phyloP scores from a whole-genome alignment of 768 basidiomycete genomes.

The Thelephora ganbajun region DNA sequence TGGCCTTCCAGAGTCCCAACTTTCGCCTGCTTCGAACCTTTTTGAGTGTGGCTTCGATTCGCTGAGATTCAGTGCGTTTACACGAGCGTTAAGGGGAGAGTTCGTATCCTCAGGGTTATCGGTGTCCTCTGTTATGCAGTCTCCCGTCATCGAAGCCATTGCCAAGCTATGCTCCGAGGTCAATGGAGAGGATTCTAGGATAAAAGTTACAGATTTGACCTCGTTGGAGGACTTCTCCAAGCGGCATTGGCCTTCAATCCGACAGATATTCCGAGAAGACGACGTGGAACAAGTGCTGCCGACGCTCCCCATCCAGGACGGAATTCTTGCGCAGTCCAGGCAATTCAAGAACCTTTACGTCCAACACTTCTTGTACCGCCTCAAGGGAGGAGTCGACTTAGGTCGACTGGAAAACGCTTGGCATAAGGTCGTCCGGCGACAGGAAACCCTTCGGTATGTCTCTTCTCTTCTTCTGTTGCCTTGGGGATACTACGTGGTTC shows the following conservation, averaged over 20 bases:
- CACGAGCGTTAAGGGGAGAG: slow-evolving; percentile 11
- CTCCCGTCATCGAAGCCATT: slow-evolving; percentile 12
- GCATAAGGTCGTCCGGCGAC: slow-evolving; percentile 14
- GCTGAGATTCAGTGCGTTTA: slow-evolving; percentile 13
- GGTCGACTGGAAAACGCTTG: slow-evolving; percentile 20
- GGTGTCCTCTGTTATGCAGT: slow-evolving; percentile 19
- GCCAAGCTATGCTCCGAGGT: slow-evolving; percentile 5
- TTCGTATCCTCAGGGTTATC: slow-evolving; percentile 9
- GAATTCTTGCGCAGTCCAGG: slow-evolving; percentile 28
- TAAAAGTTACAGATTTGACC: not conserved
- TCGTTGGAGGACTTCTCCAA: slow-evolving; percentile 2
- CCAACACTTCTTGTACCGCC: slow-evolving; percentile 26
- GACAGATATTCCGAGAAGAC: slow-evolving; percentile 1
- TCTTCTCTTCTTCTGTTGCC: not conserved
- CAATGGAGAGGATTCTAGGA: not conserved
- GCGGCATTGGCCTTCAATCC: slow-evolving; percentile 1
- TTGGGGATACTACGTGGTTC: not conserved
- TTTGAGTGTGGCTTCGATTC: slow-evolving; percentile 23
- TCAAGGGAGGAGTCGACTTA: slow-evolving; percentile 12
- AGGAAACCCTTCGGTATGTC: slow-evolving; percentile 17
- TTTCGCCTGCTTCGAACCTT: slow-evolving; percentile 12
- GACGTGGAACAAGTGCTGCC: slow-evolving; percentile 18
- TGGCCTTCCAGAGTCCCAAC: slow-evolving; percentile 7
- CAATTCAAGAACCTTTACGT: slow-evolving; percentile 26
- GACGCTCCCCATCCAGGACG: slow-evolving; percentile 33